phyloP scores from a whole-genome alignment of 345 rosid species.

The Aethionema arabicum region DNA sequence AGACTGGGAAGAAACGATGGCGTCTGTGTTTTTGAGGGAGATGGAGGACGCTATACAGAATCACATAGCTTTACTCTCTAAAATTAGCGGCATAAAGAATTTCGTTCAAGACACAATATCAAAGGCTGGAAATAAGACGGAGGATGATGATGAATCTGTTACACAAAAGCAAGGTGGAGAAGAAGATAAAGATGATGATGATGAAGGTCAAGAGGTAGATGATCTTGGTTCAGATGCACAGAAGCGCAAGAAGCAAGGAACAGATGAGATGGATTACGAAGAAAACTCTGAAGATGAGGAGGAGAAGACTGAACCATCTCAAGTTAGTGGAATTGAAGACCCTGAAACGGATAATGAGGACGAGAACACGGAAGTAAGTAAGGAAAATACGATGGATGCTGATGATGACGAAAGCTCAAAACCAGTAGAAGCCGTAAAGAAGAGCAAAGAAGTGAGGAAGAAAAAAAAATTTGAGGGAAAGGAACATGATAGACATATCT shows the following conservation, averaged over 20 bases:
- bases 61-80: slow-evolving; percentile 61
- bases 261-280: slow-evolving; percentile 80
- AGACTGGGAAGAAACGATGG: slow-evolving; percentile 67
- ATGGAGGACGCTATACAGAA: slow-evolving; percentile 88
- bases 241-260: slow-evolving; percentile 52
- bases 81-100: slow-evolving; percentile 68
- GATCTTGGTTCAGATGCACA: slow-evolving; percentile 87
- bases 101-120: slow-evolving; percentile 39
- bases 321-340: slow-evolving; percentile 35
- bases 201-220: slow-evolving; percentile 50
- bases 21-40: slow-evolving; percentile 57
- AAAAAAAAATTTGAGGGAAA: slow-evolving; percentile 23
- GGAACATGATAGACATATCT: slow-evolving; percentile 51
- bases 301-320: slow-evolving; percentile 32
- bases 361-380: slow-evolving; percentile 39
- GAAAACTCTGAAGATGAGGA: slow-evolving; percentile 60
- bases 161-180: slow-evolving; percentile 31
- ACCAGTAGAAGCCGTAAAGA: slow-evolving; percentile 33
- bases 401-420: background rate
- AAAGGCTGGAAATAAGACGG: slow-evolving; percentile 43
- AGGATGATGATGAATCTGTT: slow-evolving; percentile 50
- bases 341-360: slow-evolving; percentile 38
- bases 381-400: slow-evolving; percentile 35
- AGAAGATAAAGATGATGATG: slow-evolving; percentile 49
- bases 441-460: slow-evolving; percentile 35